A percentile compares a stretch with the other conserved stretches of the same genome.
Conservation (phyloP, 1,284 basidiomycete species). For the Fomes fomentarius region DNA sequence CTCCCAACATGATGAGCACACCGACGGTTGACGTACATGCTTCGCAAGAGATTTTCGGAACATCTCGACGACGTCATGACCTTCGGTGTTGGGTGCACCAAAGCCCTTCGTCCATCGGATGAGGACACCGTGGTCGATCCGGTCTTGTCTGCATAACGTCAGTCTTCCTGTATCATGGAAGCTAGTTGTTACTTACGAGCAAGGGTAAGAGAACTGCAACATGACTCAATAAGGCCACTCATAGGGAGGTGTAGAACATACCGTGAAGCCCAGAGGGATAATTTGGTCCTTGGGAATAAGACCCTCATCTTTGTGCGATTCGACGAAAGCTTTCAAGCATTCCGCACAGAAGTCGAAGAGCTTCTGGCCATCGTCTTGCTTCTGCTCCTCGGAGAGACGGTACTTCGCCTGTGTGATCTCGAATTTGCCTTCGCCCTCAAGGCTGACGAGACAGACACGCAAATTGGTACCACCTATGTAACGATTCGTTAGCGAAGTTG, state of each 20-base stretch:
- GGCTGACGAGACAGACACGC: slow-evolving; percentile 94
- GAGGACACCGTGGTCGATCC: slow-evolving; percentile 93
- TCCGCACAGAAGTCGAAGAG: slow-evolving; percentile 98
- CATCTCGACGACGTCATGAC: slow-evolving; percentile 91
- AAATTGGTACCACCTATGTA: slow-evolving; percentile 88
- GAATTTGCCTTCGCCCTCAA: slow-evolving; percentile 93
- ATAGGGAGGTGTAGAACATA: slow-evolving; percentile 42
- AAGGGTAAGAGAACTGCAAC: slow-evolving; percentile 89
- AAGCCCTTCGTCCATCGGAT: slow-evolving; percentile 99
- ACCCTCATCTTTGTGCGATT: slow-evolving; percentile 71
- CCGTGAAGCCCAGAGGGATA: slow-evolving; percentile 92
- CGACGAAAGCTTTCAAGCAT: slow-evolving; percentile 89
- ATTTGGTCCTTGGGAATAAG: slow-evolving; percentile 70
- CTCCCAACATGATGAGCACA: neutral
- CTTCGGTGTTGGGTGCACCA: slow-evolving; percentile 91
- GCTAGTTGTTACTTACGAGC: slow-evolving; percentile 59
- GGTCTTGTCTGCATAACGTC: slow-evolving; percentile 68
- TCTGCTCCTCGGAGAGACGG: slow-evolving; percentile 96
- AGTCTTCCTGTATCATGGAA: no score
- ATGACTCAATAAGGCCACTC: neutral
- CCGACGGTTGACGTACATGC: slow-evolving; percentile 62
- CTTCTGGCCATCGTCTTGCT: slow-evolving; percentile 94
- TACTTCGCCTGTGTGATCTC: slow-evolving; percentile 99
- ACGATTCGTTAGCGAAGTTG: neutral
- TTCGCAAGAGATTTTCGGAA: slow-evolving; percentile 83